Conservation (phyloP, 2,329 filamentous ascomycete genomes). For the Aureobasidium sp. region DNA sequence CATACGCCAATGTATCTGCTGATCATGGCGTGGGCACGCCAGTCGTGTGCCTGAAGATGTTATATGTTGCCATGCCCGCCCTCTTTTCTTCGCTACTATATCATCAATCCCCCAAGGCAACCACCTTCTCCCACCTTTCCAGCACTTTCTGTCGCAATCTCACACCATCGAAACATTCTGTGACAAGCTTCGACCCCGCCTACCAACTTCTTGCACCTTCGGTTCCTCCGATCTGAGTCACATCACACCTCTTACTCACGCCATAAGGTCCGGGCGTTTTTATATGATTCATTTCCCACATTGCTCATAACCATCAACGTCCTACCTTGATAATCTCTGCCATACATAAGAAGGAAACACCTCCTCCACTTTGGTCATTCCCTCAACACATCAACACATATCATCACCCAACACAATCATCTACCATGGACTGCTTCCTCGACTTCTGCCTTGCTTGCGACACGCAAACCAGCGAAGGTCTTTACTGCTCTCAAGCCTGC, state of each 20-base stretch:
- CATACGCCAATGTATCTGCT: constrained; percentile 13
- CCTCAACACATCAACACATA: not conserved
- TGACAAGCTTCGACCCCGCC: constrained; percentile 2
- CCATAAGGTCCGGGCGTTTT: constrained; percentile 14
- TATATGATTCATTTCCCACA: constrained; percentile 14
- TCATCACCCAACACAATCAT: not conserved
- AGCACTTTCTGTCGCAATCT: constrained; percentile 9
- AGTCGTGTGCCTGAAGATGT: constrained; percentile 11
- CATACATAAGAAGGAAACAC: constrained; percentile 3
- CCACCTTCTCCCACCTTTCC: not conserved
- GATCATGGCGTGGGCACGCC: constrained; percentile 12
- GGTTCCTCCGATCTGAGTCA: constrained; percentile 4
- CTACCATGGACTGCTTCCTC: constrained; percentile 61
- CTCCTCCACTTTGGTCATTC: not conserved
- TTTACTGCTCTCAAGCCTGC: constrained; percentile 91
- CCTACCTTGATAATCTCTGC: constrained; percentile 13
- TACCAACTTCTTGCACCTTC: constrained; percentile 9
- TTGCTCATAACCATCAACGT: constrained; percentile 14
- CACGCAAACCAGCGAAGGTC: constrained; percentile 70
- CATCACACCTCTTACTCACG: constrained; percentile 13
- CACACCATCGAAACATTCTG: constrained; percentile 11
- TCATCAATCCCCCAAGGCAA: not conserved
- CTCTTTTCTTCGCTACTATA: not conserved
- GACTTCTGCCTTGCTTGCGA: constrained; percentile 94
- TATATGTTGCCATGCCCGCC: constrained; percentile 12